Evolutionary conservation across 768 basidiomycete species (phyloP), one percentile per base, ranked within the genome.

Genomic region (Lentinula edodes): DNA sequence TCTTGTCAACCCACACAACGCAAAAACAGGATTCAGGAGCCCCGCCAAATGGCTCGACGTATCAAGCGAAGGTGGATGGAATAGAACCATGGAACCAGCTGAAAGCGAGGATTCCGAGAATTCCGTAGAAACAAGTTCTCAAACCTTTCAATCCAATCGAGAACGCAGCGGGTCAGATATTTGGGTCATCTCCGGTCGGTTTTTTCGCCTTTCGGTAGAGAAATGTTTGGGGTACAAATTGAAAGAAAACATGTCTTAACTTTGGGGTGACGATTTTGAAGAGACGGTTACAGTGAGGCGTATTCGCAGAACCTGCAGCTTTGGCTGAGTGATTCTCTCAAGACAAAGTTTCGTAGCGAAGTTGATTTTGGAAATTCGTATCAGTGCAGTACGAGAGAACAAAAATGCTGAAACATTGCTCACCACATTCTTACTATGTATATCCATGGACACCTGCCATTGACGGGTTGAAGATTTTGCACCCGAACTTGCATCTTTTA

Each of bases 261-360:
- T 94, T 28, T 28, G 28, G 28, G 28, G 38, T 20, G 62, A 39
- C 63, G 56, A 55, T 52, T 13, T 6, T 38, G 15, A 61, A 10
- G 32, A 28, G n/a, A 64, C 10, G 23, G 55, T 32, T 35, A 41
- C 35, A 32, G 28, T 32, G 46, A 39, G 41, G 77, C 81, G 12
- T 56, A 92, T 91, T 93, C 10, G 82, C 82, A 65, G 91, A 86
- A 77, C 95, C 93, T 62, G 84, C 80, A 42, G 95, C 95, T 71
- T 89, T 93, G 23, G 93, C 96, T 48, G 87, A 80, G 80, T 86
- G 85, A 72, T 96, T 96, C 62, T 93, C 88, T 58, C 72, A 96
- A 94, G 6, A 88, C 89, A 59, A 96, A 83, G 68, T 93, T 91
- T 66, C 92, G 89, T 61, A 98, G 28, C 28, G 3, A 28, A 79